phyloP scores from a whole-genome alignment of 768 basidiomycete species.

The Cystofilobasidium macerans region DNA sequence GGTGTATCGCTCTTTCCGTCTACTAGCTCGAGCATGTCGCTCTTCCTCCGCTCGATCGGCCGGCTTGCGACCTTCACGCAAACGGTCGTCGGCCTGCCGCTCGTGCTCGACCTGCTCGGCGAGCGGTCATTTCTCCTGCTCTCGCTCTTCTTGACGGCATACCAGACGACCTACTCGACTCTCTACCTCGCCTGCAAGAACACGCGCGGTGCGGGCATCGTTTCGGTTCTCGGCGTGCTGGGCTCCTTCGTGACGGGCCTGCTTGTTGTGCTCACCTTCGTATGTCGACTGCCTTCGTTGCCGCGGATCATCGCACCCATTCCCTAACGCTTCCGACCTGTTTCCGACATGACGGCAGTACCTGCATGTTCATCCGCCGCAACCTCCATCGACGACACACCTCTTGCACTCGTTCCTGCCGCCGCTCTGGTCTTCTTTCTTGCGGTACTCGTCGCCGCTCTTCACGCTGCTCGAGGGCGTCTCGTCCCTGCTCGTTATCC shows the following conservation, averaged over 20 bases:
- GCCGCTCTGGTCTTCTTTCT: constrained; percentile 58
- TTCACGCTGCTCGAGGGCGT: constrained; percentile 76
- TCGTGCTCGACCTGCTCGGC: constrained; percentile 36
- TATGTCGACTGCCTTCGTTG: neutral
- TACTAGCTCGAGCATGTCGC: too few species aligned
- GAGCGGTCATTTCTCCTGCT: constrained; percentile 37
- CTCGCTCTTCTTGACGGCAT: constrained; percentile 36
- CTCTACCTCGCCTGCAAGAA: constrained; percentile 36
- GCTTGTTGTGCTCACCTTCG: constrained; percentile 6
- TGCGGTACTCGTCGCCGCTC: constrained; percentile 61
- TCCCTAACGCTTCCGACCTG: too few species aligned
- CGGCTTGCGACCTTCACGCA: constrained; percentile 32
- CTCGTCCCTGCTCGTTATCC: constrained; percentile 63
- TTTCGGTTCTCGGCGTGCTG: constrained; percentile 25
- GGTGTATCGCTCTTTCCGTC: too few species aligned
- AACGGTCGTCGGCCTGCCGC: constrained; percentile 37
- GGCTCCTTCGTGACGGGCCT: constrained; percentile 8
- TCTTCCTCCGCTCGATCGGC: neutral
- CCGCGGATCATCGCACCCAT: too few species aligned
- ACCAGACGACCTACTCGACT: constrained; percentile 37
- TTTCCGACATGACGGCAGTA: constrained; percentile 32
- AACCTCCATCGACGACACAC: neutral
- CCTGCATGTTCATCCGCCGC: constrained; percentile 32
- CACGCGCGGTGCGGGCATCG: constrained; percentile 34
- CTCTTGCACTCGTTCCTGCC: constrained; percentile 28